phyloP scores from a whole-genome alignment of 2,329 filamentous ascomycete species.

The Sporothrix brasiliensis region DNA sequence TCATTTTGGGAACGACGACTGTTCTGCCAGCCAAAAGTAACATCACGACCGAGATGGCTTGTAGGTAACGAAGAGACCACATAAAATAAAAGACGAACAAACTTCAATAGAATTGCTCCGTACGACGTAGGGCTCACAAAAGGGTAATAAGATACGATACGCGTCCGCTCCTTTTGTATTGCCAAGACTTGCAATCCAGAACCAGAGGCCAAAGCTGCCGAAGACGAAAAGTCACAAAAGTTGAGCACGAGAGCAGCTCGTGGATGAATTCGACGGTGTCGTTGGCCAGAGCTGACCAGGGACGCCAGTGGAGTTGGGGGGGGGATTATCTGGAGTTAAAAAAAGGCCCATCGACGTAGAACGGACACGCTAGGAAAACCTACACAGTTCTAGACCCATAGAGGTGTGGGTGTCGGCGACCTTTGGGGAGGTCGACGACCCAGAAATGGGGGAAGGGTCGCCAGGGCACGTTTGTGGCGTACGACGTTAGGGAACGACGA shows the following conservation, averaged over 20 bases:
- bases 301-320: background rate
- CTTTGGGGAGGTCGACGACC: background rate
- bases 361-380: background rate
- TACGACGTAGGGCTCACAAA: background rate
- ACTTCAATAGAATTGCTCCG: conserved; percentile 7
- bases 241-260: conserved; percentile 25
- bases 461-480: background rate
- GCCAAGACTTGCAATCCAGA: conserved; percentile 26
- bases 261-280: conserved; percentile 26
- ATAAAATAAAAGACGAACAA: background rate
- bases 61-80: no score
- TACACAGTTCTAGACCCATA: background rate
- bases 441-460: background rate
- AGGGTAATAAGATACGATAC: background rate
- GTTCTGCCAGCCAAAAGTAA: background rate
- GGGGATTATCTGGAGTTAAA: background rate
- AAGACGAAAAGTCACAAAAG: background rate
- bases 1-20: background rate
- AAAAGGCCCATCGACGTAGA: conserved; percentile 7
- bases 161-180: conserved; percentile 29
- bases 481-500: conserved; percentile 13
- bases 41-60: background rate
- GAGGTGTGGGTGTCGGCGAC: background rate
- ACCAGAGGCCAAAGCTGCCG: background rate
- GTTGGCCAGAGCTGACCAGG: conserved; percentile 27